Evolutionary conservation across 495 filamentous ascomycete species (phyloP).

Genomic region (Staphylotrichum tortipilum): DNA sequence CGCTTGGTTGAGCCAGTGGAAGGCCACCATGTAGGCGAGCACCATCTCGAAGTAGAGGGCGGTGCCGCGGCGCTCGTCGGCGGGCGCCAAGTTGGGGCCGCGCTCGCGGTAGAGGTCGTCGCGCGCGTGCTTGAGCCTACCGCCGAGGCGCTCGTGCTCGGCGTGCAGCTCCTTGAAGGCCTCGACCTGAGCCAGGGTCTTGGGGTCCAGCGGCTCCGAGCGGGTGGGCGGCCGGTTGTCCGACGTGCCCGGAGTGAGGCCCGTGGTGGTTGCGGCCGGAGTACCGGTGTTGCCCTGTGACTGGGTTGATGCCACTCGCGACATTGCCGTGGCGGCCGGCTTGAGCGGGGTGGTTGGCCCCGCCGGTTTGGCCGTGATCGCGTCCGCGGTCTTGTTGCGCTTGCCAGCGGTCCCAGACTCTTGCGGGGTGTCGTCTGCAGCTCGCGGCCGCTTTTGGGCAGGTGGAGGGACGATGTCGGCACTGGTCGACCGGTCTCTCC

Average conservation of each 20-base stretch:
- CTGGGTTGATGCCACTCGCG: conserved; percentile 38
- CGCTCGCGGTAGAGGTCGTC: conserved; percentile 30
- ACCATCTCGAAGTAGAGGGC: conserved; percentile 35
- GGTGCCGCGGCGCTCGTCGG: conserved; percentile 22
- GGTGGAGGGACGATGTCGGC: conserved; percentile 31
- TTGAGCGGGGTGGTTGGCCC: conserved; percentile 37
- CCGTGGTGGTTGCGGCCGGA: conserved; percentile 29
- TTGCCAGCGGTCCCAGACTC: conserved; percentile 25
- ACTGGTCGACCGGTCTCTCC: conserved; percentile 32
- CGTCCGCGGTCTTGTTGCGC: conserved; percentile 23
- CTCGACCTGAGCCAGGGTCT: conserved; percentile 12
- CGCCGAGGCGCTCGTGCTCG: conserved; percentile 26
- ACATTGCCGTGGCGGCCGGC: conserved; percentile 36
- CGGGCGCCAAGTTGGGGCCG: conserved; percentile 7
- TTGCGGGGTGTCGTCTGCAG: conserved; percentile 21
- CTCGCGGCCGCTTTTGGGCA: conserved; percentile 36
- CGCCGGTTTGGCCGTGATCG: conserved; percentile 18
- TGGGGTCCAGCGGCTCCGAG: conserved; percentile 17
- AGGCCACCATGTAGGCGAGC: conserved; percentile 34
- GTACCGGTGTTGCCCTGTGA: conserved; percentile 37
- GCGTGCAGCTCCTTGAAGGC: conserved; percentile 14
- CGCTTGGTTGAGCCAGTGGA: conserved; percentile 21
- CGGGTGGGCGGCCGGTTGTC: conserved; percentile 28
- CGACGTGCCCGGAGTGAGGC: conserved; percentile 30
- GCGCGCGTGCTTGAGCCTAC: conserved; percentile 37